Evolutionary conservation across 257 asterid genomes (phyloP).

Genomic region (Nicotiana sylvestris): DNA sequence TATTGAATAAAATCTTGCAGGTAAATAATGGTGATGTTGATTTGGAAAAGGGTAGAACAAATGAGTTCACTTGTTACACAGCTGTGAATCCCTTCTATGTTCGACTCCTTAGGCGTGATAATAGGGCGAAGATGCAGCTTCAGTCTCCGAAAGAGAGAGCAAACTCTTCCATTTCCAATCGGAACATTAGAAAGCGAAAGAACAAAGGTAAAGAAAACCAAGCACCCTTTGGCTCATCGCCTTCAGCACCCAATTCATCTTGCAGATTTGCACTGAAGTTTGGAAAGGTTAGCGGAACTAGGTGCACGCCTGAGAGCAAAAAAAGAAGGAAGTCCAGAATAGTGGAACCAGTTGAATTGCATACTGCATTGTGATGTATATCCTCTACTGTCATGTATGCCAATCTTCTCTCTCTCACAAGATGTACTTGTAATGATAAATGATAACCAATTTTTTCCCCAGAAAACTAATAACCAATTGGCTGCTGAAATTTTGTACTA

Average conservation of each 20-base stretch:
- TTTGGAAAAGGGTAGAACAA: conserved; percentile 30
- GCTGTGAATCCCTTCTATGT: conserved; percentile 49
- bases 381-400: background rate
- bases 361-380: conserved; percentile 31
- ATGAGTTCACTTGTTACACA: conserved; percentile 45
- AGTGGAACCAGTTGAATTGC: conserved; percentile 45
- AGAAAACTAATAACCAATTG: background rate
- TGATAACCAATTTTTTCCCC: background rate
- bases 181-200: conserved; percentile 15
- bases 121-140: conserved; percentile 31
- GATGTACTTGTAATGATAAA: background rate
- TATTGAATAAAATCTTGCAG: conserved; percentile 27
- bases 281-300: conserved; percentile 36
- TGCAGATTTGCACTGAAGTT: conserved; percentile 31
- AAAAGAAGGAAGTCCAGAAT: conserved; percentile 59
- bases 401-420: background rate
- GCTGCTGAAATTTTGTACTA: conserved; percentile 17
- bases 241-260: conserved; percentile 30
- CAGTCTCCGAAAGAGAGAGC: conserved; percentile 52
- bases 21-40: conserved; percentile 80
- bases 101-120: conserved; percentile 39
- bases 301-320: conserved; percentile 67
- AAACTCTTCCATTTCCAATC: conserved; percentile 42
- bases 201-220: conserved; percentile 49
- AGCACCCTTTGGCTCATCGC: conserved; percentile 26